Evolutionary conservation across 148 eudicot genomes (phyloP), one percentile per base, ranked within the genome.

Genomic region (Agrostemma githago): DNA sequence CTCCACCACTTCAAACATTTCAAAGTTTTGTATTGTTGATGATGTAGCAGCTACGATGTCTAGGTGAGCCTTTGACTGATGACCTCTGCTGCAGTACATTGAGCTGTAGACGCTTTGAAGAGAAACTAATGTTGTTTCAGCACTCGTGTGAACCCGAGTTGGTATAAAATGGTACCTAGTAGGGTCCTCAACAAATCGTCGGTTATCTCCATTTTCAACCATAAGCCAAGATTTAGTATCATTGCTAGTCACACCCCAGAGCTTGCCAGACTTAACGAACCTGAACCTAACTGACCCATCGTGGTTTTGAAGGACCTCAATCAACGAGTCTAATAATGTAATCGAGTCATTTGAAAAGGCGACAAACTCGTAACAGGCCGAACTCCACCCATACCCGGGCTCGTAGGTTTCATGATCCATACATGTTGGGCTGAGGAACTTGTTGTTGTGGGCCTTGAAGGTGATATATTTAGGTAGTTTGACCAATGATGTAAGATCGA

Each of bases 381-480:
- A 62, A 26, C 39, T 62, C 66, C 66, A 62, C 0, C 66, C 66
- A 40, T 62, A 62, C 16, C 66, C 66, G 1, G 66, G 66, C 66
- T 62, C 66, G 12, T 62, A 62, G 6, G 40, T 9, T 62, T 62
- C 66, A 9, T 62, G 66, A 4, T 62, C 66, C 40, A 62, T 21
- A 4, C 34, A 2, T 8, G 16, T 8, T 62, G 40, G 40, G 4
- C 66, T 1, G 40, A 62, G 66, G 66, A 26, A 62, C 16, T 62
- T 62, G 41, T 62, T 37, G 14, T 62, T 37, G 14, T 7, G 15
- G 11, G 41, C 12, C 66, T 37, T 37, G 39, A 62, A 62, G 2
- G 66, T 62, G 39, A 62, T 34, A 62, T 21, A 62, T 62, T 62
- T 62, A 34, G 66, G 66, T 3, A 62, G 66, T 62, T 26, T 62